Conservation (phyloP, 306 rosid species). For the Prunus campanulata region DNA sequence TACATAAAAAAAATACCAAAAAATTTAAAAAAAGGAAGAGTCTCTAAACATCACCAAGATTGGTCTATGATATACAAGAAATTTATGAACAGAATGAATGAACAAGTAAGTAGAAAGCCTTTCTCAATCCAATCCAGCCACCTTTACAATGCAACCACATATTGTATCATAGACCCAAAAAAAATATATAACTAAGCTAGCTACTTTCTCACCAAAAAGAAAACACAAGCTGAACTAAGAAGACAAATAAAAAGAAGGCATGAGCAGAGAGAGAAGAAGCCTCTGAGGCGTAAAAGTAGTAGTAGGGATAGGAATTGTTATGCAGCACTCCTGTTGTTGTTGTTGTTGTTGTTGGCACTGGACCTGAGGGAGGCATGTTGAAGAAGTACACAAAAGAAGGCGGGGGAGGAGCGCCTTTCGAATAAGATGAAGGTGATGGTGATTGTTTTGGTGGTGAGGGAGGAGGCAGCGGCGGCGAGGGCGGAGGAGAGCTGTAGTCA, state of each 20-base stretch:
- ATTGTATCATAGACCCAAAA: conserved; percentile 4
- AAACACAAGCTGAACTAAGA: conserved; percentile 32
- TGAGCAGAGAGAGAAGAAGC: conserved; percentile 39
- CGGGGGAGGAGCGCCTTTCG: conserved; percentile 40
- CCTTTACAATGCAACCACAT: conserved; percentile 1
- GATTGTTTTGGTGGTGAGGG: not conserved
- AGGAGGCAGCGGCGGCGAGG: conserved; percentile 14
- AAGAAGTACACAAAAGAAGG: conserved; percentile 36
- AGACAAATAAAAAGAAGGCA: conserved; percentile 14
- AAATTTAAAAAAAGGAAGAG: not conserved
- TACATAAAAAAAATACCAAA: not conserved
- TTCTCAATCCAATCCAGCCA: not conserved
- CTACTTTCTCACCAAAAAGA: conserved; percentile 17
- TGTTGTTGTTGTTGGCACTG: conserved; percentile 34
- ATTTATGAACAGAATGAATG: not conserved
- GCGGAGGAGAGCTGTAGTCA: not conserved
- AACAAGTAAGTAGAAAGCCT: not conserved
- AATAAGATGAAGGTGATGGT: conserved; percentile 25
- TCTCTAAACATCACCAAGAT: too few relatives aligned
- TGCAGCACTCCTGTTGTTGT: conserved; percentile 41
- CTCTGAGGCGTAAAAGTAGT: conserved; percentile 50
- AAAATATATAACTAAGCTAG: not conserved
- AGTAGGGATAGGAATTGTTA: conserved; percentile 54
- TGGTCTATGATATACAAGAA: not conserved
- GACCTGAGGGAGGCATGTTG: conserved; percentile 44